Percentiles rank a stretch among this genome's conserved stretches.
phyloP scores from a whole-genome alignment of 106 monocot genomes.

The Apostasia ramifera region DNA sequence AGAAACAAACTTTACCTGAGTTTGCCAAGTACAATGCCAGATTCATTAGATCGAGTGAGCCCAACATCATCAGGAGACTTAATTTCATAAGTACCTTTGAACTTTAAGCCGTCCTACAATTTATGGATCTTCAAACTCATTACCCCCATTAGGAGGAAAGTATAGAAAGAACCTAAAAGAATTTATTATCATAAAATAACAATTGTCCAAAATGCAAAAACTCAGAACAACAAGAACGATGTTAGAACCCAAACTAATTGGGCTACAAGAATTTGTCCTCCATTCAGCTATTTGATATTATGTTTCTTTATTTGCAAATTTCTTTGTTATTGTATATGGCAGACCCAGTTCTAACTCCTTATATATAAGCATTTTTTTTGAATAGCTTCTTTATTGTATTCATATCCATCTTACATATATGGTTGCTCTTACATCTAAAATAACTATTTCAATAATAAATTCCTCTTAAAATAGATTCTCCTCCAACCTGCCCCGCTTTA shows the following conservation, averaged over 20 bases:
- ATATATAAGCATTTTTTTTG: too few relatives aligned
- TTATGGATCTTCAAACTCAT: not conserved
- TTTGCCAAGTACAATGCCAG: constrained; percentile 91
- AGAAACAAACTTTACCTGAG: constrained; percentile 50
- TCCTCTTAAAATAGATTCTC: too few relatives aligned
- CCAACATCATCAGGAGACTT: constrained; percentile 95
- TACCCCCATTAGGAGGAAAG: not conserved
- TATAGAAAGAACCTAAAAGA: not conserved
- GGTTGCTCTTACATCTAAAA: too few relatives aligned
- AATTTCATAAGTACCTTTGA: constrained; percentile 94
- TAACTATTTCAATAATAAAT: too few relatives aligned
- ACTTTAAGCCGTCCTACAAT: constrained; percentile 89
- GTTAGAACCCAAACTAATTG: not conserved
- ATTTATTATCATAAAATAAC: not conserved
- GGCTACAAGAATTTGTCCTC: too few relatives aligned
- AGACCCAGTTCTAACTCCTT: too few relatives aligned
- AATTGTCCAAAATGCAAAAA: not conserved
- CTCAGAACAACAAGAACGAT: not conserved
- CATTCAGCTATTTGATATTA: too few relatives aligned
- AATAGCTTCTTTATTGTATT: too few relatives aligned
- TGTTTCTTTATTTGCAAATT: too few relatives aligned
- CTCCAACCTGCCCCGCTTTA: too few relatives aligned
- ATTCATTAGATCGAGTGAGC: constrained; percentile 67
- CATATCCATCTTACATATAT: too few relatives aligned
- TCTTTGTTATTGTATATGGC: too few relatives aligned